A percentile compares a stretch with the other conserved stretches of the same genome.
phyloP scores from a whole-genome alignment of 495 filamentous ascomycete genomes.

The Hypoxylon fragiforme region DNA sequence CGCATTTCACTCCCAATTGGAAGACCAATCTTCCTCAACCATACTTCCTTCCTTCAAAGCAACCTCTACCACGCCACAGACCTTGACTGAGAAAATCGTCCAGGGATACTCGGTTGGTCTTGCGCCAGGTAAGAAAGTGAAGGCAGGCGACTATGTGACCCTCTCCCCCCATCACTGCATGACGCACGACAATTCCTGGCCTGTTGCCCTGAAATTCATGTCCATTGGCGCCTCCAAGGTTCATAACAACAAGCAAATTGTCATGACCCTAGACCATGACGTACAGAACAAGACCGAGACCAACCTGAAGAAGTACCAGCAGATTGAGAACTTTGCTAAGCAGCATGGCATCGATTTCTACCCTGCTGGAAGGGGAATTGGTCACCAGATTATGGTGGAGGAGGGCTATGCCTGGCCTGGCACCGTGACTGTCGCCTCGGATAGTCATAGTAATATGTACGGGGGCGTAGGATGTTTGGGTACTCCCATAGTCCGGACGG shows the following conservation, averaged over 20 bases:
- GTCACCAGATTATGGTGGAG: conserved; percentile 89
- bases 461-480: conserved; percentile 78
- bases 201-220: conserved; percentile 84
- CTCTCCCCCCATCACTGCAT: conserved; percentile 76
- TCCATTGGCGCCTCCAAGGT: conserved; percentile 81
- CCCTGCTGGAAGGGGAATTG: conserved; percentile 77
- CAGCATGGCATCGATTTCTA: conserved; percentile 80
- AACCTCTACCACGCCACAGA: conserved; percentile 54
- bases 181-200: conserved; percentile 94
- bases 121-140: conserved; percentile 68
- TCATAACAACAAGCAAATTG: conserved; percentile 71
- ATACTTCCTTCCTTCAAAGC: conserved; percentile 25
- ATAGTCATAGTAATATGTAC: conserved; percentile 88
- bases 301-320: conserved; percentile 81
- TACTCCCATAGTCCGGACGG: conserved; percentile 83
- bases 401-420: conserved; percentile 77
- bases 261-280: conserved; percentile 93
- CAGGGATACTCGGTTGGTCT: conserved; percentile 77
- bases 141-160: conserved; percentile 80
- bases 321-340: conserved; percentile 85
- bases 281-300: conserved; percentile 83
- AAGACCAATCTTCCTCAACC: not conserved
- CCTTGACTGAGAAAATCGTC: conserved; percentile 90
- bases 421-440: conserved; percentile 78
- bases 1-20: conserved; percentile 7